Evolutionary conservation across 192 early-diverging fungal genomes (phyloP).

Genomic region (Entomortierella beljakovae): DNA sequence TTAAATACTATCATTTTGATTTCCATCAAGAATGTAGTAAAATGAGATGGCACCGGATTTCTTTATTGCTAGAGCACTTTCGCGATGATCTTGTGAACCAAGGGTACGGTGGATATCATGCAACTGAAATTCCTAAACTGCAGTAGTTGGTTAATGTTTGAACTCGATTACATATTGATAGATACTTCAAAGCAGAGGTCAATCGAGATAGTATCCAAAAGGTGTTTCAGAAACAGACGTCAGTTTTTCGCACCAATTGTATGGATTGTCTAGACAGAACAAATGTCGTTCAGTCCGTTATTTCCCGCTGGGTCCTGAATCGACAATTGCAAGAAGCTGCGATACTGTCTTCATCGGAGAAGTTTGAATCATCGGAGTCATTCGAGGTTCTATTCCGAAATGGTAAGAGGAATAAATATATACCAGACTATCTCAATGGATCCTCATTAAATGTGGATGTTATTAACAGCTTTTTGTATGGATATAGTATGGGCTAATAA

Average conservation of each 20-base stretch:
- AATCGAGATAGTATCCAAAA: constrained; percentile 20
- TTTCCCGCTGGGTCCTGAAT: constrained; percentile 81
- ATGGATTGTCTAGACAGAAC: constrained; percentile 99
- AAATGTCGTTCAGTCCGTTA: constrained; percentile 96
- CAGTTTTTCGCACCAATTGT: constrained; percentile 95
- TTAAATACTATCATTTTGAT: constrained; percentile 94
- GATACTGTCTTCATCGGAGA: constrained; percentile 69
- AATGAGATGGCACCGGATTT: constrained; percentile 94
- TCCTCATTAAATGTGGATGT: too few species aligned
- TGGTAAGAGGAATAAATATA: constrained; percentile 55
- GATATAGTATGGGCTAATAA: constrained; percentile 95
- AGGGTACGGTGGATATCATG: constrained; percentile 47
- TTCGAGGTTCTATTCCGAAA: constrained; percentile 86
- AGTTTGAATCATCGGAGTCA: constrained; percentile 69
- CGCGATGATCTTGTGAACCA: constrained; percentile 67
- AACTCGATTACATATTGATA: constrained; percentile 20
- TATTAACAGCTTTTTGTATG: neutral
- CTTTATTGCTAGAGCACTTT: constrained; percentile 86
- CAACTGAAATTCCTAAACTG: too few species aligned
- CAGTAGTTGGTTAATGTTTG: neutral
- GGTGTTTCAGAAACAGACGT: constrained; percentile 69
- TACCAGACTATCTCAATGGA: neutral
- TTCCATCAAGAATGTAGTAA: constrained; percentile 97
- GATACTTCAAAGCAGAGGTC: constrained; percentile 67
- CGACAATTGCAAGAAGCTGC: constrained; percentile 76